A percentile compares a stretch with the other conserved stretches of the same genome.
phyloP scores from a whole-genome alignment of 768 basidiomycete species.

The Artomyces pyxidatus region DNA sequence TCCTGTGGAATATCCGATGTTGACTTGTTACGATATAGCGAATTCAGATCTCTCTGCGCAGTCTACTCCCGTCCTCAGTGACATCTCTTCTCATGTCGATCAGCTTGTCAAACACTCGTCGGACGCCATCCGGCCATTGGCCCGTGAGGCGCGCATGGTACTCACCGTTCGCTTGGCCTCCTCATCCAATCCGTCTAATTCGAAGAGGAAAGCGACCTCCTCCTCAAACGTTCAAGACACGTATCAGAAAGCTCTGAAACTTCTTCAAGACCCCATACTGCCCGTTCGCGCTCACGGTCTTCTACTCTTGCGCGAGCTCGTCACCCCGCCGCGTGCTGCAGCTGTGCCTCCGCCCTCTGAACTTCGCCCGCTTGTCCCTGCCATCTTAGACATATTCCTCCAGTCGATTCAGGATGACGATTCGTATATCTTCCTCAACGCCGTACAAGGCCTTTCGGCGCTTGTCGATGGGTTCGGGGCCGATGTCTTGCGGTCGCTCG shows the following conservation, averaged over 20 bases:
- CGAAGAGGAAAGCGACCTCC: constrained; percentile 16
- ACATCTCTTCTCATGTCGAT: constrained; percentile 63
- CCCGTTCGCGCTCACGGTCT: constrained; percentile 94
- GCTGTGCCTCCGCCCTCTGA: neutral
- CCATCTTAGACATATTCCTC: constrained; percentile 81
- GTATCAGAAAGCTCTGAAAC: constrained; percentile 82
- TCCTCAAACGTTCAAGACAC: constrained; percentile 46
- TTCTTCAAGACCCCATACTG: constrained; percentile 85
- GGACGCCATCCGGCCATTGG: constrained; percentile 43
- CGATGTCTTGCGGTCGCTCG: constrained; percentile 58
- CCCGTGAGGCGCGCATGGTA: constrained; percentile 76
- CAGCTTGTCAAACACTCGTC: constrained; percentile 42
- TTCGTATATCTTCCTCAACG: constrained; percentile 91
- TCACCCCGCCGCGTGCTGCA: constrained; percentile 31
- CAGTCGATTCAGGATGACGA: constrained; percentile 85
- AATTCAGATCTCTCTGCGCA: constrained; percentile 56
- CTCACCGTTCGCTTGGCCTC: constrained; percentile 75
- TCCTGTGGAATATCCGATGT: too few relatives aligned
- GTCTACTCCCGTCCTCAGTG: constrained; percentile 54
- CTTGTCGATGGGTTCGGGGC: constrained; percentile 75
- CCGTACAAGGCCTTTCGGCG: constrained; percentile 80
- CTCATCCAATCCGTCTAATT: constrained; percentile 30
- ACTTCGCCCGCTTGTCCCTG: constrained; percentile 65
- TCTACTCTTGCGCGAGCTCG: constrained; percentile 70
- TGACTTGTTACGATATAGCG: constrained; percentile 20